Conservation (phyloP, 1,284 basidiomycete species). For the Ceratobasidium sp. region DNA sequence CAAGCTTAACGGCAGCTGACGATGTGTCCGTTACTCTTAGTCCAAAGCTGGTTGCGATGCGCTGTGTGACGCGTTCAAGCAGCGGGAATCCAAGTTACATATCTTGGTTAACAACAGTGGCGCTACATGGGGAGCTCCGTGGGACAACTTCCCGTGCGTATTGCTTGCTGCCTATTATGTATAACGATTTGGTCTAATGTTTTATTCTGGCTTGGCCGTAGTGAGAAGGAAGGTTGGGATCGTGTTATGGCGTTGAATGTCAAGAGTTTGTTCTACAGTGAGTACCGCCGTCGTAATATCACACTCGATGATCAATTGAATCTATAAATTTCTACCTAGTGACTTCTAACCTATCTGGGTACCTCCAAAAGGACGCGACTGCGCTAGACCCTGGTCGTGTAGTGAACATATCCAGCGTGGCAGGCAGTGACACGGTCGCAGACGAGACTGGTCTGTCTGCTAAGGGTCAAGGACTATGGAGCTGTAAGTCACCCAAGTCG, state of each 20-base stretch:
- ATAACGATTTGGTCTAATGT: no score
- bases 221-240: conserved; percentile 89
- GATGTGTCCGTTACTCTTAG: no score
- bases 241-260: conserved; percentile 83
- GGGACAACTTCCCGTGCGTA: conserved; percentile 73
- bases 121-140: conserved; percentile 84
- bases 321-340: no score
- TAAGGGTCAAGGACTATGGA: conserved; percentile 8
- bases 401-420: conserved; percentile 83
- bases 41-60: conserved; percentile 84
- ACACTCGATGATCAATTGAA: no score
- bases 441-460: background rate
- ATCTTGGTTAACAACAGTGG: conserved; percentile 87
- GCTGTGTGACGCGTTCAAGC: conserved; percentile 76
- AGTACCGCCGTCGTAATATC: background rate
- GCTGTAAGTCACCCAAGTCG: conserved; percentile 22
- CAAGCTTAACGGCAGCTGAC: no score
- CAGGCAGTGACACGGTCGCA: no score
- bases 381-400: conserved; percentile 78
- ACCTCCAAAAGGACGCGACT: conserved; percentile 76
- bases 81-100: conserved; percentile 77
- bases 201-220: no score
- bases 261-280: conserved; percentile 81
- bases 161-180: no score
- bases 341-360: conserved; percentile 66